Percentiles rank a stretch among this genome's conserved stretches.
phyloP scores from a whole-genome alignment of 306 rosid species.

The Chamaecrista fasciculata region DNA sequence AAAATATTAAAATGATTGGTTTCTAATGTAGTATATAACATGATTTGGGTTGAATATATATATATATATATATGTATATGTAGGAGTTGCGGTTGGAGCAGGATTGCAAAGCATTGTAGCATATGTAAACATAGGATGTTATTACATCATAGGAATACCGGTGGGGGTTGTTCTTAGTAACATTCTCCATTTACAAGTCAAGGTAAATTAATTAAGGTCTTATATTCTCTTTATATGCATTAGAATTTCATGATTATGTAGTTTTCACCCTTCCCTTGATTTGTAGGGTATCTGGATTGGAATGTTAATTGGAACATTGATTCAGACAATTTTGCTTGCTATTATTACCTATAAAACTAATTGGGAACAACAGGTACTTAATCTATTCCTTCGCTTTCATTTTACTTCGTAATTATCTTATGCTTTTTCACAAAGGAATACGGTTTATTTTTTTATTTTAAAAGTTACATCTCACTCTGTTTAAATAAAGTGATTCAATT shows the following conservation, averaged over 20 bases:
- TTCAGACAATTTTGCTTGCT: conserved; percentile 50
- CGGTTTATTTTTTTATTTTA: too few relatives aligned
- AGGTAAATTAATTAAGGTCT: conserved; percentile 22
- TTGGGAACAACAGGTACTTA: conserved; percentile 57
- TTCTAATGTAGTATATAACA: too few relatives aligned
- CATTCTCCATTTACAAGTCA: conserved; percentile 34
- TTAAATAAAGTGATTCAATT: too few relatives aligned
- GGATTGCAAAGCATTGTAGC: conserved; percentile 55
- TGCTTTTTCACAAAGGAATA: too few relatives aligned
- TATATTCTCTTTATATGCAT: background rate
- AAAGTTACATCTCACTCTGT: too few relatives aligned
- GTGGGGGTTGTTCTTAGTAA: conserved; percentile 43
- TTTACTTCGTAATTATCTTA: too few relatives aligned
- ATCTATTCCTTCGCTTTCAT: background rate
- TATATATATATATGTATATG: too few relatives aligned
- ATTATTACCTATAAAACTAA: conserved; percentile 56
- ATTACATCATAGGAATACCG: conserved; percentile 48
- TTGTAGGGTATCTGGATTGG: conserved; percentile 72
- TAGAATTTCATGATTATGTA: background rate
- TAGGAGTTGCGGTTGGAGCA: conserved; percentile 60
- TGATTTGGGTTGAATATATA: conserved; percentile 17
- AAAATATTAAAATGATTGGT: too few relatives aligned
- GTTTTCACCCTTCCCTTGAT: background rate
- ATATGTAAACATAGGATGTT: conserved; percentile 47
- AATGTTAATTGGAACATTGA: conserved; percentile 62